phyloP scores from a whole-genome alignment of 192 early-diverging fungal genomes.

The Podila horticola region DNA sequence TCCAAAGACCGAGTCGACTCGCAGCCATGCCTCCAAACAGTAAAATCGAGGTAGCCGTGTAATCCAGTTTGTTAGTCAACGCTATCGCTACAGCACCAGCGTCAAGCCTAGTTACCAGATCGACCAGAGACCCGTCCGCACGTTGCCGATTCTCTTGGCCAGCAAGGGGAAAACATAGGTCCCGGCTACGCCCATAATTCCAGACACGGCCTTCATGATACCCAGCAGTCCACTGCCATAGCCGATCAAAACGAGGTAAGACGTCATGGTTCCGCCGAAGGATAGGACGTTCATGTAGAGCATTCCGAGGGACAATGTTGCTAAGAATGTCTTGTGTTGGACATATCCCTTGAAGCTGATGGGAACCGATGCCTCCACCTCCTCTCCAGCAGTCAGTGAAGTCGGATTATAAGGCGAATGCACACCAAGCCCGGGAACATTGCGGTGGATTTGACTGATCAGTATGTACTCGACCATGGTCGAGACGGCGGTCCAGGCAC shows the following conservation, averaged over 20 bases:
- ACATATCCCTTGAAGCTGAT: slow-evolving; percentile 15
- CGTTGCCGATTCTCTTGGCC: slow-evolving; percentile 24
- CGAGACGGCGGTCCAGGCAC: slow-evolving; percentile 18
- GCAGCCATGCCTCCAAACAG: slow-evolving; percentile 47
- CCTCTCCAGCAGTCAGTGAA: neutral
- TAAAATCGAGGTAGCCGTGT: slow-evolving; percentile 8
- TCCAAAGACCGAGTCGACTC: slow-evolving; percentile 45
- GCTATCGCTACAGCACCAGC: slow-evolving; percentile 10
- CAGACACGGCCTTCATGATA: slow-evolving; percentile 36
- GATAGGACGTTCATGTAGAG: slow-evolving; percentile 46
- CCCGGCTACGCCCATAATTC: slow-evolving; percentile 21
- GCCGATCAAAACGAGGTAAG: slow-evolving; percentile 33
- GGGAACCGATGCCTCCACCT: neutral
- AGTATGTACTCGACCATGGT: slow-evolving; percentile 22
- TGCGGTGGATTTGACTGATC: slow-evolving; percentile 23
- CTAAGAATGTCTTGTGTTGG: slow-evolving; percentile 31
- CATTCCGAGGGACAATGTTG: slow-evolving; percentile 26
- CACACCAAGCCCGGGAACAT: slow-evolving; percentile 5
- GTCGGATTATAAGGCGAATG: slow-evolving; percentile 7
- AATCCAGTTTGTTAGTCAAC: slow-evolving; percentile 11
- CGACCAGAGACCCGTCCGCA: slow-evolving; percentile 41
- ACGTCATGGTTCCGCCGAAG: slow-evolving; percentile 43
- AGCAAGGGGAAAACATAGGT: slow-evolving; percentile 17
- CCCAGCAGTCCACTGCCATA: slow-evolving; percentile 28
- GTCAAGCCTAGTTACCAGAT: slow-evolving; percentile 28